These are phyloP conservation scores for Elymus sibiricus DNA, from an alignment of 176 grass and related monocot genomes.

Conservation along the genomic window DNA sequence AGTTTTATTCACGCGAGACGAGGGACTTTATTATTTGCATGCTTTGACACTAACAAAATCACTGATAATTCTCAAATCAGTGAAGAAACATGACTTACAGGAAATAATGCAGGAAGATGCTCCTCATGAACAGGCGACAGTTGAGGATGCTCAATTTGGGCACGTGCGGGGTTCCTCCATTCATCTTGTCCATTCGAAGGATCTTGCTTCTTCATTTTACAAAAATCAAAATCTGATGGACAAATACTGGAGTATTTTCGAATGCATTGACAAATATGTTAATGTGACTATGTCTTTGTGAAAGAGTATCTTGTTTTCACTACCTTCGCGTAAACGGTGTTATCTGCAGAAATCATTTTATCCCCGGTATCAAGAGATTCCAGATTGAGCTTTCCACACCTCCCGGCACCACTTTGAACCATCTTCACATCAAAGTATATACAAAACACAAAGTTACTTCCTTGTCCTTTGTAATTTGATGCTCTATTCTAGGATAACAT, in stretches of 20 bases:
- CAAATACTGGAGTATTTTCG: not conserved
- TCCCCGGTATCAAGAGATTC: constrained; percentile 44
- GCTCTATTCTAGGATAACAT: not conserved
- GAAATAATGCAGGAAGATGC: not conserved
- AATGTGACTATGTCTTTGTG: constrained; percentile 9
- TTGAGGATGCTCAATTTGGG: constrained; percentile 61
- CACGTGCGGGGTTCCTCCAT: constrained; percentile 27
- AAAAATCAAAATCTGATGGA: constrained; percentile 22
- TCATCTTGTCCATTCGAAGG: constrained; percentile 34
- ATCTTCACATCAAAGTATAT: constrained; percentile 48
- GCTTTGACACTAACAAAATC: not conserved
- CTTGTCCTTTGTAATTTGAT: not conserved
- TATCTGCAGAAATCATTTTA: constrained; percentile 88
- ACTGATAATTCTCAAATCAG: not conserved
- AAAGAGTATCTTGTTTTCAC: not conserved
- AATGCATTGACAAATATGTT: not conserved
- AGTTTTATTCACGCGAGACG: not conserved
- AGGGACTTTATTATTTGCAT: not conserved
- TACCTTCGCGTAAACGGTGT: constrained; percentile 55
- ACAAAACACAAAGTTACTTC: constrained; percentile 6
- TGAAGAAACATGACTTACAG: constrained; percentile 39
- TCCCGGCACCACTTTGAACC: constrained; percentile 70
- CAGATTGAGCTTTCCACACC: constrained; percentile 48
- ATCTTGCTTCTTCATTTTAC: constrained; percentile 64
- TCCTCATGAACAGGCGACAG: constrained; percentile 71